A percentile compares a stretch with the other conserved stretches of the same genome.
Evolutionary conservation across 805 yeast genomes (phyloP).

Genomic region (Ogataea degrootiae): DNA sequence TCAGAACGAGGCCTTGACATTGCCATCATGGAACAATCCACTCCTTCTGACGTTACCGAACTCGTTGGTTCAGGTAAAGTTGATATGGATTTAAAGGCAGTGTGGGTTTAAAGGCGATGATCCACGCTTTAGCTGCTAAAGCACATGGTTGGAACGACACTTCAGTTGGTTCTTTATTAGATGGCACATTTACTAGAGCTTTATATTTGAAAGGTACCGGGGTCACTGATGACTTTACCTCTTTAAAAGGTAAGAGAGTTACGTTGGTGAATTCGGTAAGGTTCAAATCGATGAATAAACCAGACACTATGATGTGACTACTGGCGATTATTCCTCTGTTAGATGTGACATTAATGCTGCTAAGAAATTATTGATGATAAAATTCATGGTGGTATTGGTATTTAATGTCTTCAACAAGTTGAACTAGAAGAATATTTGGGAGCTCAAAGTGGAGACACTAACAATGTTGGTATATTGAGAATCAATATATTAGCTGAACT

Average conservation of each 20-base stretch:
- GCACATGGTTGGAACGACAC: constrained; percentile 56
- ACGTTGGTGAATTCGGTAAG: constrained; percentile 57
- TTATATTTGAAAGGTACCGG: constrained; percentile 47
- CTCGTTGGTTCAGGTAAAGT: constrained; percentile 52
- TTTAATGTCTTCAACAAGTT: constrained; percentile 56
- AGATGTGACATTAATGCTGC: constrained; percentile 60
- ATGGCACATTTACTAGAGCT: constrained; percentile 55
- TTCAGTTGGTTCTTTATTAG: constrained; percentile 49
- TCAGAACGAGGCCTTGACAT: constrained; percentile 45
- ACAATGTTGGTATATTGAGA: constrained; percentile 51
- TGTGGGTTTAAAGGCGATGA: constrained; percentile 57
- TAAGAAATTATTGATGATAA: constrained; percentile 49
- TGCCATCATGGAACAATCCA: constrained; percentile 50
- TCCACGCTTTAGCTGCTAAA: constrained; percentile 55
- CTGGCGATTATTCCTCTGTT: constrained; percentile 51
- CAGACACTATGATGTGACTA: constrained; percentile 51
- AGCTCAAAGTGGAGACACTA: constrained; percentile 36
- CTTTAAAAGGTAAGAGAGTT: constrained; percentile 49
- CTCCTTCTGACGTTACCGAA: constrained; percentile 56
- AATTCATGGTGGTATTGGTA: constrained; percentile 55
- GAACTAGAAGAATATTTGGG: constrained; percentile 48
- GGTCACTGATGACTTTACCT: constrained; percentile 44
- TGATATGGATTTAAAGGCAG: no score
- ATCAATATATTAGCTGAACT: constrained; percentile 51
- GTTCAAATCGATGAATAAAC: constrained; percentile 54